These are phyloP conservation scores for Erucastrum elatum DNA, from an alignment of 345 rosid species.

Conservation along the genomic window DNA sequence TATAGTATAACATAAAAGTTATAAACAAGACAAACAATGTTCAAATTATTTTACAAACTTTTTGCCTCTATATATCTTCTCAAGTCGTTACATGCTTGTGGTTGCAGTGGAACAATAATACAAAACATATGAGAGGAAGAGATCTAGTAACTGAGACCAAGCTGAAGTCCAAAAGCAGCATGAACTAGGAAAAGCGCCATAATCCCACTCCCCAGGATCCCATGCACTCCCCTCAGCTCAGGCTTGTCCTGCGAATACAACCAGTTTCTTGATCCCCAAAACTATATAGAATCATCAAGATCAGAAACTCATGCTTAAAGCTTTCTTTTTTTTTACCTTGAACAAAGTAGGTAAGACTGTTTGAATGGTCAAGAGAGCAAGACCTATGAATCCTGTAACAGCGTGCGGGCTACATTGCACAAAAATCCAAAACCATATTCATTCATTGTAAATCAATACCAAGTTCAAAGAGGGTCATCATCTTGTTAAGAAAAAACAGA, in stretches of 20 bases:
- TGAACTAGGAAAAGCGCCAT: constrained; percentile 82
- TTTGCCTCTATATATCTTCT: neutral
- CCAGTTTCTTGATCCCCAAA: neutral
- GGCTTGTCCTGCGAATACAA: constrained; percentile 70
- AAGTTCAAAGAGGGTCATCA: neutral
- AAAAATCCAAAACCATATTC: neutral
- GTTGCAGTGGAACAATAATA: constrained; percentile 4
- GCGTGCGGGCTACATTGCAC: constrained; percentile 80
- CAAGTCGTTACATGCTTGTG: neutral
- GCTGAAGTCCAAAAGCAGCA: constrained; percentile 80
- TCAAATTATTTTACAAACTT: constrained; percentile 1
- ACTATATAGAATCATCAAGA: neutral
- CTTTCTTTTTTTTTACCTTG: constrained; percentile 53
- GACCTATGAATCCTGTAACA: constrained; percentile 73
- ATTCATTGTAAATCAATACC: neutral
- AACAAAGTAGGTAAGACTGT: constrained; percentile 71
- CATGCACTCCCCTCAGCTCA: constrained; percentile 74
- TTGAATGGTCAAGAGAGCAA: constrained; percentile 70
- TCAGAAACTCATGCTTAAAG: neutral
- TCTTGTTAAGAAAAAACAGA: too few relatives aligned
- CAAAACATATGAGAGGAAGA: constrained; percentile 11
- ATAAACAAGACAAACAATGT: neutral
- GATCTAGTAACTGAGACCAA: constrained; percentile 72
- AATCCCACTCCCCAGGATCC: constrained; percentile 88
- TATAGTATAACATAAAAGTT: neutral